Conservation (phyloP, 768 basidiomycete genomes). For the Flagelloscypha sp. region DNA sequence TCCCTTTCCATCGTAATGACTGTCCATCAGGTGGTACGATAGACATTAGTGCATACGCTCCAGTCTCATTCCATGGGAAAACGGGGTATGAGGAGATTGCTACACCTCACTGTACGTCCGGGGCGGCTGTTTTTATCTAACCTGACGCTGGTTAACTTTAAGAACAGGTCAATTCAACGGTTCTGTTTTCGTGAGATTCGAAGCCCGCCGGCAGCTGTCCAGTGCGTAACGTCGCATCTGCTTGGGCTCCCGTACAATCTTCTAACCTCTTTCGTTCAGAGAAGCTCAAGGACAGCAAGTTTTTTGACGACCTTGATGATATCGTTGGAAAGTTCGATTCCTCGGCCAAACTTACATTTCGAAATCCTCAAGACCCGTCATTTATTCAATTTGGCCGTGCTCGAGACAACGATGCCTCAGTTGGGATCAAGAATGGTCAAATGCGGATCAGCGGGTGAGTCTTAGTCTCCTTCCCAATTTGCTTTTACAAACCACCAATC, state of each 20-base stretch:
- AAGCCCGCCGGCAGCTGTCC: no score
- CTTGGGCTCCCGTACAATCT: no score
- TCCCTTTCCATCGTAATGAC: no score
- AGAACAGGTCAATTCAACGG: slow-evolving; percentile 31
- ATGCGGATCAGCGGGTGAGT: slow-evolving; percentile 29
- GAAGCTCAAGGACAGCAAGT: no score
- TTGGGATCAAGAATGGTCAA: slow-evolving; percentile 30
- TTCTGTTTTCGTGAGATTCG: slow-evolving; percentile 31
- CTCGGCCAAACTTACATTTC: slow-evolving; percentile 36
- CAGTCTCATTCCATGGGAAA: no score
- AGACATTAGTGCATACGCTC: no score
- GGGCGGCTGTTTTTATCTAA: not conserved
- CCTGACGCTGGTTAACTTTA: not conserved
- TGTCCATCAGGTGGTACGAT: no score
- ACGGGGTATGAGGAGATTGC: slow-evolving; percentile 33
- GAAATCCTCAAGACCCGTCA: slow-evolving; percentile 25
- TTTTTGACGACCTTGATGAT: slow-evolving; percentile 25
- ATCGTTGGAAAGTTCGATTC: slow-evolving; percentile 32
- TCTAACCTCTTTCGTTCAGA: no score
- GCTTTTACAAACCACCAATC: not conserved
- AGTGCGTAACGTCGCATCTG: no score
- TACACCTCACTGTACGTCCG: slow-evolving; percentile 25
- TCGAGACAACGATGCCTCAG: slow-evolving; percentile 28
- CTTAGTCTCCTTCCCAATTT: not conserved
- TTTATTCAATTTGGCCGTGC: slow-evolving; percentile 34